Conservation (phyloP, 257 asterid species). For the Solanum lycopersicoides region DNA sequence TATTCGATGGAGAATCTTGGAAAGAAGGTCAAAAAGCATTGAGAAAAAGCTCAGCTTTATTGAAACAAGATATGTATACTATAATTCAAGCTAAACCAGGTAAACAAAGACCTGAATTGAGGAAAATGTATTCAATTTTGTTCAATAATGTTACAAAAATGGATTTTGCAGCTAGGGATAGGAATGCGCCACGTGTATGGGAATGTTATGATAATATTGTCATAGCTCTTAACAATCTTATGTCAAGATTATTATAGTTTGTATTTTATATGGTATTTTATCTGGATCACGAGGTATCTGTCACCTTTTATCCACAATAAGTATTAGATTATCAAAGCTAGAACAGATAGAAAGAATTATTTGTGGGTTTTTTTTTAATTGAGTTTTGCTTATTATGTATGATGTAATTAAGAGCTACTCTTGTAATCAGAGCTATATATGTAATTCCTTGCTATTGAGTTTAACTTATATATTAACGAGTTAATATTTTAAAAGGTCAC, state of each 20-base stretch:
- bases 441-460: neutral
- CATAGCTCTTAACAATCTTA: slow-evolving; percentile 28
- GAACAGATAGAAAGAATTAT: rapidly evolving
- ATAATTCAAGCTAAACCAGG: slow-evolving; percentile 49
- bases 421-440: neutral
- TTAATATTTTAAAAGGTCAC: too few relatives aligned
- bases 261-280: neutral
- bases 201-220: slow-evolving; percentile 29
- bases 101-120: slow-evolving; percentile 36
- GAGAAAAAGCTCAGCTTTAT: slow-evolving; percentile 36
- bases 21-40: slow-evolving; percentile 49
- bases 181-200: slow-evolving; percentile 40
- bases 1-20: slow-evolving; percentile 41
- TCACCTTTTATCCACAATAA: rapidly evolving
- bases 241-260: slow-evolving; percentile 17
- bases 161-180: slow-evolving; percentile 74
- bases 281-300: rapidly evolving
- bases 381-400: neutral
- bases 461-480: neutral
- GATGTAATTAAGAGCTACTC: neutral
- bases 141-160: slow-evolving; percentile 44
- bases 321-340: too few relatives aligned
- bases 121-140: slow-evolving; percentile 38
- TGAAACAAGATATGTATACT: slow-evolving; percentile 65
- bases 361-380: neutral